Evolutionary conservation across 257 asterid species (phyloP), one percentile per base, ranked within the genome.

Genomic region (Solanum paucissectum): DNA sequence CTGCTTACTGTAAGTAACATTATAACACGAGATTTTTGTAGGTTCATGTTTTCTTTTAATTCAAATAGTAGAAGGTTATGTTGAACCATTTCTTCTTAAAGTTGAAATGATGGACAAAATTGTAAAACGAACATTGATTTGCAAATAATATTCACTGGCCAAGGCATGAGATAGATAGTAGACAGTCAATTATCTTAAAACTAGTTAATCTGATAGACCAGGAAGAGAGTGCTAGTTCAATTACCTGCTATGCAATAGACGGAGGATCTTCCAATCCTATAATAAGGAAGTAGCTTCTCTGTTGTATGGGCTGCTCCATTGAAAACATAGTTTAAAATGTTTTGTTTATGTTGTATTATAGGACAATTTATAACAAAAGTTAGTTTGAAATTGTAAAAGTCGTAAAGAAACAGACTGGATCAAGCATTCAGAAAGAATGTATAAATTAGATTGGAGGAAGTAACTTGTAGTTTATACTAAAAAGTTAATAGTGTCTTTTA

Each of bases 1-100:
- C 92, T 25, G 90, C 96, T 72, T 93, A 88, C 74, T 90, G 96
- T 93, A 42, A 86, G 96, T 88, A 27, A 68, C 23, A 29, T 33
- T 34, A 34, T 8, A 73, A 72, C 38, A 72, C 25, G 20, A 32
- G 7, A 33, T 71, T 0, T 16, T 10, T 23, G 29, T 2, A 62
- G 71, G 13, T 12, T 9, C 71, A n/a, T 9, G 25, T 66, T 66
- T 12, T 33, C 34, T 46, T 0, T 46, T 4, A 12, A 5, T 46
- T 46, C 20, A 46, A 46, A 46, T 46, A 4, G n/a, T 71, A 7
- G 9, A 71, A 12, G 79, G 79, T 72, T 71, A 16, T 71, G 77
- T 71, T 71, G 77, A 71, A 7, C 40, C 40, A 32, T 71, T 68
- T 69, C 25, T 38, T 16, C 77, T 72, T 33, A 72, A 72, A 12